Conservation (phyloP, 2,329 filamentous ascomycete genomes). For the Rhexocercosporidium sp. region DNA sequence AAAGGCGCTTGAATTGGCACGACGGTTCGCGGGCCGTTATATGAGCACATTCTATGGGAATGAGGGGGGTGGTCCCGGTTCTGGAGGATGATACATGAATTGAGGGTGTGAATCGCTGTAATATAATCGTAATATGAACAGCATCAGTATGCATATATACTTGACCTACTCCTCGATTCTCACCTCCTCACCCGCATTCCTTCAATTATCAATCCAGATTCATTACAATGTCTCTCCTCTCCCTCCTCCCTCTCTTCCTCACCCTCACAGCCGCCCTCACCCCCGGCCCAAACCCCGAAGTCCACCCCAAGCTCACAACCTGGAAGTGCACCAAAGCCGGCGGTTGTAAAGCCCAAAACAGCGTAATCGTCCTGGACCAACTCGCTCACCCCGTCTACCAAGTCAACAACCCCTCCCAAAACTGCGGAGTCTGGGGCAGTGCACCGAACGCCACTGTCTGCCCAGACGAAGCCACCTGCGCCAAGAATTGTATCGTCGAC, state of each 20-base stretch:
- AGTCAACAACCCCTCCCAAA: slow-evolving; percentile 41
- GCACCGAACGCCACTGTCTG: slow-evolving; percentile 51
- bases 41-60: neutral
- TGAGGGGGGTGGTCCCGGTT: neutral
- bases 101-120: neutral
- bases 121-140: no score
- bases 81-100: neutral
- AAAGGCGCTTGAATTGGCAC: neutral
- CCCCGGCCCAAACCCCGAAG: slow-evolving; percentile 50
- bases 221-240: neutral
- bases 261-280: slow-evolving; percentile 45
- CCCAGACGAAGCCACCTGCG: slow-evolving; percentile 55
- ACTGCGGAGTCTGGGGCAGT: slow-evolving; percentile 19
- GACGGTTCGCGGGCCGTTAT: neutral
- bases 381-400: slow-evolving; percentile 53
- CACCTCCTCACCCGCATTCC: neutral
- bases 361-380: slow-evolving; percentile 56
- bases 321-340: slow-evolving; percentile 56
- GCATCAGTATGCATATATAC: neutral
- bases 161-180: neutral
- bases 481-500: slow-evolving; percentile 59
- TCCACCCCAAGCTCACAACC: slow-evolving; percentile 57
- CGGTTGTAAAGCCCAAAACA: slow-evolving; percentile 54
- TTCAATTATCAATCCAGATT: neutral
- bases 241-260: slow-evolving; percentile 1